Percentiles rank a stretch among this genome's conserved stretches.
Conservation (phyloP, 768 basidiomycete species). For the Cantharellus anzutake region DNA sequence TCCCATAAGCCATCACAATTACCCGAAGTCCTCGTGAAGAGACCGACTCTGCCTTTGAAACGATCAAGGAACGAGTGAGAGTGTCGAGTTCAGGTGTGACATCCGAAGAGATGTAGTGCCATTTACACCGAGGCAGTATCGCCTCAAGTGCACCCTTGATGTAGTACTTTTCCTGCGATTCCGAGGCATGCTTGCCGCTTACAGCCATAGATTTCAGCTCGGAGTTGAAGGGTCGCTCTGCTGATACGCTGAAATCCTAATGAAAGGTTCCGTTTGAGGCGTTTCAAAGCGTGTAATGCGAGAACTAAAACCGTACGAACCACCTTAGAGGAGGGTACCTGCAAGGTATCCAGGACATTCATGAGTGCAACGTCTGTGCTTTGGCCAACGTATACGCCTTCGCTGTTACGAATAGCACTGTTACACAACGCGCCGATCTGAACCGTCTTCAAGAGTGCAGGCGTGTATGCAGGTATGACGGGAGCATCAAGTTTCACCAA, state of each 20-base stretch:
- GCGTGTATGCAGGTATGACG: conserved; percentile 26
- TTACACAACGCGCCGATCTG: conserved; percentile 83
- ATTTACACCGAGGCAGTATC: conserved; percentile 68
- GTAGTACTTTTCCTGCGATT: conserved; percentile 59
- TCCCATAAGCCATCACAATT: conserved; percentile 83
- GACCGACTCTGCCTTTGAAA: conserved; percentile 47
- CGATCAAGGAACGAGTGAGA: conserved; percentile 45
- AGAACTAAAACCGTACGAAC: conserved; percentile 25
- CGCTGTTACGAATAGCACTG: conserved; percentile 59
- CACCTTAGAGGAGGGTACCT: conserved; percentile 45
- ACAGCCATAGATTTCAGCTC: conserved; percentile 91
- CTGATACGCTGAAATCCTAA: conserved; percentile 15
- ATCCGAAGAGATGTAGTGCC: conserved; percentile 78
- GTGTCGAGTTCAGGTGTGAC: conserved; percentile 66
- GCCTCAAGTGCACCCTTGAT: conserved; percentile 86
- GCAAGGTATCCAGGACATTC: conserved; percentile 53
- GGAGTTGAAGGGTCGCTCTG: conserved; percentile 80
- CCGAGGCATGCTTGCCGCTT: conserved; percentile 40
- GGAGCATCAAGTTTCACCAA: conserved; percentile 42
- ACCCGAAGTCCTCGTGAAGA: conserved; percentile 68
- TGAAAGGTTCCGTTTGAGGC: not conserved
- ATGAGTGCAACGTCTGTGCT: conserved; percentile 85
- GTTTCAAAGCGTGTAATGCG: not conserved
- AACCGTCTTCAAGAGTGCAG: conserved; percentile 53
- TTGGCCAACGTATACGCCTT: conserved; percentile 64